Base-by-base conservation (phyloP, 331 rosid genomes). In the Pyracantha coccinea region DNA sequence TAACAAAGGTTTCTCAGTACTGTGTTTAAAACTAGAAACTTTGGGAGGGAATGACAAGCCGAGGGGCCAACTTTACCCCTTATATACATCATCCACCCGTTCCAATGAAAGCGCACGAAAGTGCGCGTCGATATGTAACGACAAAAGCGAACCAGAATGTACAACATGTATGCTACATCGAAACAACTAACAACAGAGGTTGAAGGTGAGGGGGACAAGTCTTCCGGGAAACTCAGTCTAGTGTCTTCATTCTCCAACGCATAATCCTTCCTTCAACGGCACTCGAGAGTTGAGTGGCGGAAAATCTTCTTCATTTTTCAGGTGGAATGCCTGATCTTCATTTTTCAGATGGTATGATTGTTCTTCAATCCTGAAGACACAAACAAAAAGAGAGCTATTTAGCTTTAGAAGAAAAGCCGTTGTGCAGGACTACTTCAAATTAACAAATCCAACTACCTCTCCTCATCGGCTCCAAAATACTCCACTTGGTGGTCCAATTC, bases 251-350 rank as follows among this genome's bases (percentile, higher is more conserved):
- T 83, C 75, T 71, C 61, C 79, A 73, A 75, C 62, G 80, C 78
- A 85, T 53, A 78, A 82, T 66, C 80, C 85, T 64, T 81, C 85
- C 70, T 75, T 83, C 84, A 73, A 72, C 53, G 65, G 74, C 84
- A 85, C 85, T 85, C 83, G 86, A 53, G 75, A 73, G 75, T 85
- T 83, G 76, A 91, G 97, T 13, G 93, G 97, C 72, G 97, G 97
- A 38, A 91, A 91, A 75, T 91, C 97, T 64, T 86, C 95, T 75
- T 91, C 91, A 72, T 91, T 77, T 87, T 91, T 91, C 89, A 91
- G 85, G 82, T 71, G 97, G 84, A 82, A 91, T 54, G 76, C 47
- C 47, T 41, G 15, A 41, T 41, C 47, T 41, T 41, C 47, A 41
- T 91, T 77, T 87, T 91, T 91, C 90, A 89, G 81, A 80, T 66